A percentile compares a stretch with the other conserved stretches of the same genome.
Conservation (phyloP, 306 rosid genomes). For the barrel medic (Medicago truncatula) region DNA sequence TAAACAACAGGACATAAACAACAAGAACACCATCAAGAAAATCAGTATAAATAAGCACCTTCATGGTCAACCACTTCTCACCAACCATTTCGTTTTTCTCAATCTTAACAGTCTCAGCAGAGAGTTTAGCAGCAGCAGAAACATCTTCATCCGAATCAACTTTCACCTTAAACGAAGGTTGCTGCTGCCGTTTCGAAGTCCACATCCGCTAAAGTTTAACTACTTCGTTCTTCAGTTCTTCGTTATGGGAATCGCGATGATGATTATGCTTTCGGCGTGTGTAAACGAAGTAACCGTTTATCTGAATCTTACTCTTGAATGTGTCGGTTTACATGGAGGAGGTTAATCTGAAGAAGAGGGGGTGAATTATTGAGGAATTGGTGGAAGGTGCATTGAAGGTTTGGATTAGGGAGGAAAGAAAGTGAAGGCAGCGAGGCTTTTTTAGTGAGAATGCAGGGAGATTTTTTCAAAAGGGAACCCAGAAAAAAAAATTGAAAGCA, state of each 20-base stretch:
- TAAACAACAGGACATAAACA: slow-evolving; percentile 81
- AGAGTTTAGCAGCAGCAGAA: background rate
- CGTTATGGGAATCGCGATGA: slow-evolving; percentile 43
- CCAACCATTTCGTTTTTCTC: slow-evolving; percentile 42
- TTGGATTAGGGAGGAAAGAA: no score
- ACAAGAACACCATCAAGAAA: slow-evolving; percentile 91
- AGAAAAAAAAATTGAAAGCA: no score
- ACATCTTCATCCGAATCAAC: slow-evolving; percentile 31
- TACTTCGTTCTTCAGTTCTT: slow-evolving; percentile 21
- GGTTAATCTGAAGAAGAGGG: background rate
- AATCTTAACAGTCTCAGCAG: slow-evolving; percentile 4
- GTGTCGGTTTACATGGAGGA: slow-evolving; percentile 19
- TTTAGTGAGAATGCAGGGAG: no score
- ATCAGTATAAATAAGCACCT: slow-evolving; percentile 90
- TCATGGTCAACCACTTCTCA: slow-evolving; percentile 74
- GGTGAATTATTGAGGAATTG: background rate
- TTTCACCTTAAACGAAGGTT: slow-evolving; percentile 49
- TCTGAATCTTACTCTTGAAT: slow-evolving; percentile 36
- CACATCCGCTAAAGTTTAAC: no score
- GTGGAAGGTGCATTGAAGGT: slow-evolving; percentile 44
- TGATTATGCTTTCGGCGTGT: slow-evolving; percentile 61
- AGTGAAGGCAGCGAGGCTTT: no score
- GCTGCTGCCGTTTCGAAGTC: slow-evolving; percentile 52
- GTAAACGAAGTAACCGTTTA: slow-evolving; percentile 82
- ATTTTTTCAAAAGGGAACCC: no score